Percentiles rank a stretch among this genome's conserved stretches.
These are phyloP conservation scores for Chalciporus pseudorubinellus DNA, from an alignment of 768 basidiomycete genomes.

Conservation along the genomic window DNA sequence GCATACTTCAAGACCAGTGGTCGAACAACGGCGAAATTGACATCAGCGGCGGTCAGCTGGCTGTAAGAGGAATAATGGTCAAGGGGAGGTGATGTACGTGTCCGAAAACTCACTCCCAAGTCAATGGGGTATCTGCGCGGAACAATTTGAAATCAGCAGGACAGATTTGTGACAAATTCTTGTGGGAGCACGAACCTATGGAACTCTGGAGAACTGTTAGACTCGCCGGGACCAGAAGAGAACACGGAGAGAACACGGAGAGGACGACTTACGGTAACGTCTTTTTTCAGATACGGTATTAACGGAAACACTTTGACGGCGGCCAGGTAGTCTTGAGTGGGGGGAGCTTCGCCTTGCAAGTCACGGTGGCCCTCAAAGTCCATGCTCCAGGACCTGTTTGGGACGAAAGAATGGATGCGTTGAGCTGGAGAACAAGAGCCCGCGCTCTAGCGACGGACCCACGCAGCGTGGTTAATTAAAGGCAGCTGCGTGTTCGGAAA, in stretches of 20 bases:
- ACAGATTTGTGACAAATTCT: too few relatives aligned
- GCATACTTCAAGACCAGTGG: slow-evolving; percentile 81
- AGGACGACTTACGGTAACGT: slow-evolving; percentile 55
- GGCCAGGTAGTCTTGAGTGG: slow-evolving; percentile 55
- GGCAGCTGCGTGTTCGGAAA: too few relatives aligned
- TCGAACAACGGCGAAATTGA: slow-evolving; percentile 77
- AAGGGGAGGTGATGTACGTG: not conserved
- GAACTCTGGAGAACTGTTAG: slow-evolving; percentile 17
- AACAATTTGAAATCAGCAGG: not conserved
- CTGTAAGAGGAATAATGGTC: slow-evolving; percentile 34
- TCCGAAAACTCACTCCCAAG: slow-evolving; percentile 66
- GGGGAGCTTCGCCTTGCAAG: slow-evolving; percentile 43
- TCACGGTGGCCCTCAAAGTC: slow-evolving; percentile 36
- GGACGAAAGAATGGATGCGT: too few relatives aligned
- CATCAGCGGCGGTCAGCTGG: slow-evolving; percentile 80
- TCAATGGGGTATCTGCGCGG: slow-evolving; percentile 61
- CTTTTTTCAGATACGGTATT: slow-evolving; percentile 67
- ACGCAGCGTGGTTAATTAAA: too few relatives aligned
- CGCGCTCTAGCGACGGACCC: too few relatives aligned
- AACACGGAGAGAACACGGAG: slow-evolving; percentile 12
- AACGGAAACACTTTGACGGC: slow-evolving; percentile 78
- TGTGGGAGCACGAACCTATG: slow-evolving; percentile 22
- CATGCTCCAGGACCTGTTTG: slow-evolving; percentile 1
- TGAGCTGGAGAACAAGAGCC: too few relatives aligned
- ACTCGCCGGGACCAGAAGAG: too few relatives aligned